Base-by-base conservation (phyloP, 2,329 filamentous ascomycete species). In the Tolypocladium pustulatum region DNA sequence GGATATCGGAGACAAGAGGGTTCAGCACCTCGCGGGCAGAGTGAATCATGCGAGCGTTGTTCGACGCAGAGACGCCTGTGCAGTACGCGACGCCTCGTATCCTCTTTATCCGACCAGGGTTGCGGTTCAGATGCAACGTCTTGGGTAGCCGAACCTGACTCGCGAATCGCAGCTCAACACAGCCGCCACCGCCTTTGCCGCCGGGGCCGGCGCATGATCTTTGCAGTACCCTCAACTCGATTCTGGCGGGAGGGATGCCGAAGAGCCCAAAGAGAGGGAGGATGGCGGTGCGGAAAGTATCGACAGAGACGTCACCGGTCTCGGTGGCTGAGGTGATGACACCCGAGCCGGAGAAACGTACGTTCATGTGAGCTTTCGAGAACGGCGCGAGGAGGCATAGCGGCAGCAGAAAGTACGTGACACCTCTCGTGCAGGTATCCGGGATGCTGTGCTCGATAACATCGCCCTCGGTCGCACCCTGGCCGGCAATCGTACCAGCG, bases 41-140 rank as follows among this genome's bases (percentile, higher is more conserved):
- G 68, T 96, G 90, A 68, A 97, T 99, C 89, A 97, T 95, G 63
- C 94, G 83, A 62, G 88, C 90, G 71, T 97, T 99, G 72, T 97
- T 97, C 55, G 88, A 91, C 0, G 90, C 93, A 13, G 90, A 89
- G 0, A 97, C 92, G 54, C 95, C 94, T 0, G 90, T 91, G 58
- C 89, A 89, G 74, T 97, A 99, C 54, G 94, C 92, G 51, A 99
- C 94, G 60, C 94, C 94, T 59, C 93, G 83, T 64, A 99, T 89
- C 65, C 86, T 85, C 81, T 91, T 93, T 67, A 99, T 88, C 58
- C 90, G 81, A 9, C 94, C 94, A 0, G 92, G 85, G 62, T 84
- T 89, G 65, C 95, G 81, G 71, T 87, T 81, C 58, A 97, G 75
- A 73, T 99, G 94, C 70, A 99, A 78, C 41, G 94, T 99, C 78